These are phyloP conservation scores for Rubroshorea leprosula DNA, from an alignment of 345 rosid genomes.

Conservation along the genomic window DNA sequence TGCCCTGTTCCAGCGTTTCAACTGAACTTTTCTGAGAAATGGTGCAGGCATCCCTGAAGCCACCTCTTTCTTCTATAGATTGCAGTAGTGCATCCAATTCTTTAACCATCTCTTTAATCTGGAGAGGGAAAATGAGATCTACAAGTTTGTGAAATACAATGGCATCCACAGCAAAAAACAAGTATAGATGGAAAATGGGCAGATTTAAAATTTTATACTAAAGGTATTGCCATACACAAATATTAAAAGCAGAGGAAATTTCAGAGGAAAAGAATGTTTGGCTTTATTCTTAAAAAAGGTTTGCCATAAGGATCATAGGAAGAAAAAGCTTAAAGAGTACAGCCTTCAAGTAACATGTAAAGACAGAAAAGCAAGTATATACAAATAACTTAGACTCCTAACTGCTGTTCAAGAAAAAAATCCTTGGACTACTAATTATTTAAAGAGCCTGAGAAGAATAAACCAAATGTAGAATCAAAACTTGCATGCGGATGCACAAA, in stretches of 20 bases:
- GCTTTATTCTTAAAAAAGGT: not conserved
- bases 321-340: not conserved
- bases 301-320: not conserved
- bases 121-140: slow-evolving; percentile 11
- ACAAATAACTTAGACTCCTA: not conserved
- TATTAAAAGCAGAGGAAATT: not conserved
- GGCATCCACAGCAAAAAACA: not conserved
- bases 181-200: not conserved
- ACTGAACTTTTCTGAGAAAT: slow-evolving; percentile 46
- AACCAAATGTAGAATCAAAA: not conserved
- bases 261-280: not conserved
- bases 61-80: slow-evolving; percentile 70
- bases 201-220: not conserved
- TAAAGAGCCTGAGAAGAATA: no score
- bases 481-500: not conserved
- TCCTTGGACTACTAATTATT: no score
- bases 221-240: slow-evolving; percentile 1
- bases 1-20: slow-evolving; percentile 66
- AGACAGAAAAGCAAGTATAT: not conserved
- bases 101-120: slow-evolving; percentile 78
- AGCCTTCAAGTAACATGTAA: not conserved
- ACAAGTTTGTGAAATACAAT: slow-evolving; percentile 10
- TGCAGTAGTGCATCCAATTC: slow-evolving; percentile 73
- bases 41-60: slow-evolving; percentile 78
- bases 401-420: no score